Evolutionary conservation across 75 land plant species (phyloP), one percentile per base, ranked within the genome.

Genomic region (Selaginella tamariscina): DNA sequence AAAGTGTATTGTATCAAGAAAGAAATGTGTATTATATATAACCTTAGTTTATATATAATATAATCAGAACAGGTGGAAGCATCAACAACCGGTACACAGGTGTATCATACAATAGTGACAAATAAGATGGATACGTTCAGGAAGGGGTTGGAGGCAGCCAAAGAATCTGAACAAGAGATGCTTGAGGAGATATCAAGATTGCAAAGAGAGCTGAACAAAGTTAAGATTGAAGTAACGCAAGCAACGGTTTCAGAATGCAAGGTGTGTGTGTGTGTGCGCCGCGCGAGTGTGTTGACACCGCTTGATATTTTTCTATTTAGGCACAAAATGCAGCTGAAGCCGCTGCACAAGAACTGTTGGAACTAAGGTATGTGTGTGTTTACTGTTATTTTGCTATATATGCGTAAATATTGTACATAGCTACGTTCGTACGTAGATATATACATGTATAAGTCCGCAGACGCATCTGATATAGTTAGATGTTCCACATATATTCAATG

Each of bases 1-100:
- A 95, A 89, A 32, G 75, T 89, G 13, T 72, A 78, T 60, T 67
- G 78, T 1, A 74, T 82, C 22, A 89, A 86, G 60, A 94, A 84
- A 49, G 72, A 76, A 0, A 60, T 86, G 27, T 83, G 79, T 33
- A 75, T 82, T 68, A 86, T 82, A 33, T 79, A 91, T 62, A 74
- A 78, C 18, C 72, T 82, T 5, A 84, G 78, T 71, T 20, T 82
- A 70, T 87, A 89, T 30, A 84, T 84, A 69, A 86, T 82, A 56
- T 82, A 83, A n/a, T n/a, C n/a, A 44, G 77, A 83, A 27, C 76
- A 82, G 56, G 33, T 74, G 32, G 73, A 70, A 32, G 80, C 80
- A n/a, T 77, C 83, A 24, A 69, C 78, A 69, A 73, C 69, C 9
- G 83, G 78, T 56, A 78, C 74, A 32, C 86, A 86, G 56, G 65